Evolutionary conservation across 148 eudicot species (phyloP).

Genomic region (Chenopodium berlandieri): DNA sequence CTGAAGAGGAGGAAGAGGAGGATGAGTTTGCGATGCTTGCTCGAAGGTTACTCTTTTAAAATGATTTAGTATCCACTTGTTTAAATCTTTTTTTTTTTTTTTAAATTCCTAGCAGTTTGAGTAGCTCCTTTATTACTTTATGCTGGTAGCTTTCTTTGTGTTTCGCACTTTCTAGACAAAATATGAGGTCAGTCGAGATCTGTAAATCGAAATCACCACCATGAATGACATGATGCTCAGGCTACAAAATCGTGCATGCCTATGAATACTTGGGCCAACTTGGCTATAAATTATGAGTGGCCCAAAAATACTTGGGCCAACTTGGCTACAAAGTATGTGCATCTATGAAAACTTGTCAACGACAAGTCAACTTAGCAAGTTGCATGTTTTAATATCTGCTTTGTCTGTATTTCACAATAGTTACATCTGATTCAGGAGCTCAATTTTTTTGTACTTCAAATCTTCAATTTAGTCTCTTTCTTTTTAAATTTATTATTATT

Average conservation of each 20-base stretch:
- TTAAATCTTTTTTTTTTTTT: not conserved
- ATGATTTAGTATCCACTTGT: not conserved
- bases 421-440: not conserved
- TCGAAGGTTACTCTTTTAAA: slow-evolving; percentile 50
- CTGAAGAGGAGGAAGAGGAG: slow-evolving; percentile 83
- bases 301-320: too few relatives aligned
- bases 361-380: not conserved
- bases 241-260: too few relatives aligned
- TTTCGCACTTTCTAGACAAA: not conserved
- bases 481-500: not conserved
- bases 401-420: not conserved
- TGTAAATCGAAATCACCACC: not conserved
- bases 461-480: not conserved
- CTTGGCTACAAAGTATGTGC: not conserved
- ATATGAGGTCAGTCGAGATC: not conserved
- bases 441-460: not conserved
- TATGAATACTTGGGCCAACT: too few relatives aligned
- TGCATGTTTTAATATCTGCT: not conserved
- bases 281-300: too few relatives aligned
- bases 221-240: not conserved
- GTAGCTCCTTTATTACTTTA: not conserved
- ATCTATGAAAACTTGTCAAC: not conserved
- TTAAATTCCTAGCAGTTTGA: not conserved
- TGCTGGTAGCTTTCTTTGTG: not conserved
- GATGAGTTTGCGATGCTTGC: slow-evolving; percentile 82